These are phyloP conservation scores for Paecilomyces dactylethromorphus DNA, from an alignment of 2,329 filamentous ascomycete species.

Conservation along the genomic window DNA sequence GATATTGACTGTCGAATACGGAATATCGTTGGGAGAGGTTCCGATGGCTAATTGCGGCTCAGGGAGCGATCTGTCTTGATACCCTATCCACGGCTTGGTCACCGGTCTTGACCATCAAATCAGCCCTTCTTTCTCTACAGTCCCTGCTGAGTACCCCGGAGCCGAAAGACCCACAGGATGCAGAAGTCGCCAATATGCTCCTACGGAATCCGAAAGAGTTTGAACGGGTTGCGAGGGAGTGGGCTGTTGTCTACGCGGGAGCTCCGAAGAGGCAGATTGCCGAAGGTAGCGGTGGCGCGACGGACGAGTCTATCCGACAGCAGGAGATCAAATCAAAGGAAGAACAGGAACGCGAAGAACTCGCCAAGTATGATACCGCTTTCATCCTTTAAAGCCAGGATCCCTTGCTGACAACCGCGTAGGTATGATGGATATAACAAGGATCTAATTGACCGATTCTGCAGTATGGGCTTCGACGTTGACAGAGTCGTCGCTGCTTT, in stretches of 20 bases:
- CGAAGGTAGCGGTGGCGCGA: constrained; percentile 48
- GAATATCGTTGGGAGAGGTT: not conserved
- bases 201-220: constrained; percentile 73
- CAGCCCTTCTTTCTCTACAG: constrained; percentile 84
- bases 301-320: constrained; percentile 47
- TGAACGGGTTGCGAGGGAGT: constrained; percentile 75
- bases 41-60: constrained; percentile 7
- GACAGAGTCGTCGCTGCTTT: constrained; percentile 83
- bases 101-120: constrained; percentile 93
- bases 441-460: constrained; percentile 74
- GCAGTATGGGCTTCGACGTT: constrained; percentile 84
- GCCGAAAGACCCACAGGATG: constrained; percentile 93
- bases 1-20: not conserved
- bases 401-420: constrained; percentile 21
- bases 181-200: constrained; percentile 88
- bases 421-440: constrained; percentile 87
- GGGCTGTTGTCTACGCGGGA: constrained; percentile 77
- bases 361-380: constrained; percentile 44
- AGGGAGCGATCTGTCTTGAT: constrained; percentile 97
- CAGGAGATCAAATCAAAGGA: constrained; percentile 50
- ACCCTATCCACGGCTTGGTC: constrained; percentile 88
- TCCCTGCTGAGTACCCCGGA: constrained; percentile 90
- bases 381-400: not conserved
- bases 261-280: constrained; percentile 57
- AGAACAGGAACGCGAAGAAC: constrained; percentile 50